A percentile compares a stretch with the other conserved stretches of the same genome.
Evolutionary conservation across 352 stramenopile genomes (phyloP).

Genomic region (Pythium aphanidermatum): DNA sequence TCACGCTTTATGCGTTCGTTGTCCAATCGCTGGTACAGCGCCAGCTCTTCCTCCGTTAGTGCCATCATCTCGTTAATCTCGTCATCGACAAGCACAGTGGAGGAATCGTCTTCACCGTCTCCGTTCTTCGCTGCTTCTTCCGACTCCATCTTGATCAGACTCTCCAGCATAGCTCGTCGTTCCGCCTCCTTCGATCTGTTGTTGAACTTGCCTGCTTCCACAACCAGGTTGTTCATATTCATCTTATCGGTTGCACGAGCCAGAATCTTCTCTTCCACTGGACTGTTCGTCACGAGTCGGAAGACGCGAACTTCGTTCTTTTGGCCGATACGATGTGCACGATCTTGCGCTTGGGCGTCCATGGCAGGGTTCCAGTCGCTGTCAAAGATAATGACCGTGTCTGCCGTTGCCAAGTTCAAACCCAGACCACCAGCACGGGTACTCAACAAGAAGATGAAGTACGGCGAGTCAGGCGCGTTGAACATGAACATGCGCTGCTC

Average conservation of each 20-base stretch:
- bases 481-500: conserved; percentile 98
- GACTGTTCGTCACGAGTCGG: conserved; percentile 78
- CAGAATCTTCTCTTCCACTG: conserved; percentile 87
- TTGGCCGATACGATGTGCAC: conserved; percentile 89
- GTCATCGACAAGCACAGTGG: conserved; percentile 69
- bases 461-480: conserved; percentile 87
- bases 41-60: conserved; percentile 78
- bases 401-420: conserved; percentile 96
- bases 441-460: conserved; percentile 97
- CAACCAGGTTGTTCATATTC: conserved; percentile 90
- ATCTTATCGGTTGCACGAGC: conserved; percentile 86
- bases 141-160: conserved; percentile 85
- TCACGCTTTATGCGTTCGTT: conserved; percentile 53
- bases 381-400: conserved; percentile 99
- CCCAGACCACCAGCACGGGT: conserved; percentile 96
- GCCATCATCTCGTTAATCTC: conserved; percentile 90
- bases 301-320: conserved; percentile 90
- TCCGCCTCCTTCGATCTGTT: conserved; percentile 84
- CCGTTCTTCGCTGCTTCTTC: conserved; percentile 69
- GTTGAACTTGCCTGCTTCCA: conserved; percentile 87
- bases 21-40: conserved; percentile 73
- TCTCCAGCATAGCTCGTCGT: conserved; percentile 78
- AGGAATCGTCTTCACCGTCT: conserved; percentile 54
- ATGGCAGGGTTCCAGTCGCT: conserved; percentile 99
- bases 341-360: conserved; percentile 90